phyloP scores from a whole-genome alignment of 148 eudicot genomes.

The Diospyros kaki region DNA sequence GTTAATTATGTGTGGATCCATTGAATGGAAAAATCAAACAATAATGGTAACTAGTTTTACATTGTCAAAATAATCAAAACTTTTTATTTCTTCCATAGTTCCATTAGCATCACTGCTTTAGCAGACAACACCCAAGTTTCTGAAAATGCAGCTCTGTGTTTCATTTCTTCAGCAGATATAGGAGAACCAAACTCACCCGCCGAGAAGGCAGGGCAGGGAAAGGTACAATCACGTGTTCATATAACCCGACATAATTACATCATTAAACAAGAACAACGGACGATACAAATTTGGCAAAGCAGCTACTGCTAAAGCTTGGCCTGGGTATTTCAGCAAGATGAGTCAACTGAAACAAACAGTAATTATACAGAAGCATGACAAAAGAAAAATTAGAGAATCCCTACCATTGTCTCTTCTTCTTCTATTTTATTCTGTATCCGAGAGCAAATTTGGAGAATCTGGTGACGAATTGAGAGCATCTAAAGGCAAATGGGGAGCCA shows the following conservation, averaged over 20 bases:
- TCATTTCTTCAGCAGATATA: neutral
- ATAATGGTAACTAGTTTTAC: neutral
- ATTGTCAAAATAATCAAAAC: neutral
- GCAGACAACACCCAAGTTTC: too few species aligned
- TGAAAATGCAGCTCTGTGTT: neutral
- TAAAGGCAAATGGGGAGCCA: conserved; percentile 1
- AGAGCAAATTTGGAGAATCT: neutral
- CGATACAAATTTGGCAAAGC: neutral
- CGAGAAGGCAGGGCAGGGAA: neutral
- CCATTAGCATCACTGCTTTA: too few species aligned
- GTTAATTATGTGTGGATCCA: too few species aligned
- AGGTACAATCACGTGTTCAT: neutral
- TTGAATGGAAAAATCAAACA: too few species aligned
- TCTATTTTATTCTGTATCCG: conserved; percentile 29
- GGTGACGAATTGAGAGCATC: conserved; percentile 4
- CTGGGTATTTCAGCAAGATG: neutral
- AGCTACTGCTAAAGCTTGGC: neutral
- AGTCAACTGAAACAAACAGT: neutral
- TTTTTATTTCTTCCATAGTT: too few species aligned
- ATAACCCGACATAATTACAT: neutral
- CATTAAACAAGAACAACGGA: neutral
- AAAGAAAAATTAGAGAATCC: too few species aligned
- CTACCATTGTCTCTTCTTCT: conserved; percentile 17
- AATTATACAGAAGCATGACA: neutral
- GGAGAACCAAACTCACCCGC: neutral